phyloP scores from a whole-genome alignment of 495 filamentous ascomycete species.

The Penicillium herquei region DNA sequence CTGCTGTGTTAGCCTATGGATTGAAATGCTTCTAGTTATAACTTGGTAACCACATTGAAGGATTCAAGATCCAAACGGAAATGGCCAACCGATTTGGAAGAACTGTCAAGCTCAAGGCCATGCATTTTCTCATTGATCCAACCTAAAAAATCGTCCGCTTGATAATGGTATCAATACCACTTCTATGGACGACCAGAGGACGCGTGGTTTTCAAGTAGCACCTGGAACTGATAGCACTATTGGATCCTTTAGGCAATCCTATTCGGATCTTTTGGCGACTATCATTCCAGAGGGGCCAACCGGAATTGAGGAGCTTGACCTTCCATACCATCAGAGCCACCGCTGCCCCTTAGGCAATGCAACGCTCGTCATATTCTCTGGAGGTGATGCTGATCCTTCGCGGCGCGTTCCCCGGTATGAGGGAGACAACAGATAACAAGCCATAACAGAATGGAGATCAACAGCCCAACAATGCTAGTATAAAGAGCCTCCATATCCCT shows the following conservation, averaged over 20 bases:
- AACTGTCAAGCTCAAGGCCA: too few species aligned
- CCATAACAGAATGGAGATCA: conserved; percentile 16
- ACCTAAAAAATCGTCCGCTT: too few species aligned
- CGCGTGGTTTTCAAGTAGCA: too few species aligned
- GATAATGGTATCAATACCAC: too few species aligned
- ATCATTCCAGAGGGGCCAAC: conserved; percentile 24
- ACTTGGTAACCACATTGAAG: too few species aligned
- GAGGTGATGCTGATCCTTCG: conserved; percentile 16
- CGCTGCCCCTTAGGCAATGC: conserved; percentile 17
- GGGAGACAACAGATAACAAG: conserved; percentile 8
- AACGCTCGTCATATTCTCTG: conserved; percentile 10
- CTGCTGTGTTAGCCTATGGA: too few species aligned
- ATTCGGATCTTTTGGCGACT: conserved; percentile 3
- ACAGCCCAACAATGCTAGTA: conserved; percentile 1
- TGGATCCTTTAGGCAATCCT: neutral
- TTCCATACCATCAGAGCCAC: conserved; percentile 8
- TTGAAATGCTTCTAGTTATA: too few species aligned
- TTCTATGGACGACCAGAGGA: too few species aligned
- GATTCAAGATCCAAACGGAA: too few species aligned
- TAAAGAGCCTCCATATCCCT: conserved; percentile 22
- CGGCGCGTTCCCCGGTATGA: conserved; percentile 19
- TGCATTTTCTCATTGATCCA: too few species aligned
- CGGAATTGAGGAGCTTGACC: conserved; percentile 3
- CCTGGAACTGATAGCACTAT: neutral
- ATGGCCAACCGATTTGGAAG: too few species aligned